Evolutionary conservation across 345 rosid species (phyloP), one percentile per base, ranked within the genome.

Genomic region (Syzygium aromaticum): DNA sequence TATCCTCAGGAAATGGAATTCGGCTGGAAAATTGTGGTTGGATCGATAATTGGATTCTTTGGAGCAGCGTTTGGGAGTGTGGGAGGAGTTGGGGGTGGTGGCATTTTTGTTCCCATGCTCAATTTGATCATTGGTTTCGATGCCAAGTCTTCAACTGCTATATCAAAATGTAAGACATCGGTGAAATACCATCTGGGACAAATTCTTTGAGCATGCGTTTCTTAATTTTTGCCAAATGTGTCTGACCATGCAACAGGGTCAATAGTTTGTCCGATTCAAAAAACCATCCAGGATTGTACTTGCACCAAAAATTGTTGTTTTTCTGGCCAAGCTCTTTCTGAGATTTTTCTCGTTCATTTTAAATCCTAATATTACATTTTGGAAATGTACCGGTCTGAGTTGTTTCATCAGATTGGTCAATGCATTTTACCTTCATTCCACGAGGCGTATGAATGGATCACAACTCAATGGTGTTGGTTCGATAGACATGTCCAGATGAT

Each of bases 61-160:
- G 99, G 97, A 59, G 99, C 99, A 54, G 97, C 98, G 7, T 96
- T 93, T 90, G 97, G 99, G 83, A 95, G 99, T 63, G 99, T 94
- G 23, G 98, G 98, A 33, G 98, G 98, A 84, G 97, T 94, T 61
- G 98, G 98, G 84, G 98, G 98, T 5, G 98, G 96, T 86, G 98
- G 99, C n/a, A 95, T 88, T 56, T 88, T 88, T 40, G 87, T 88
- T 59, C 89, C 98, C 27, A 95, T 95, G 99, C 96, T 96, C 88
- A 93, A 84, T 88, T 89, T 96, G 84, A 93, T 96, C 87, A 90
- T 96, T 88, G 97, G 98, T 52, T 96, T 95, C 88, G 99, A 95
- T 90, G 90, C 98, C 33, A 96, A 96, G 90, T 95, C 97, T 12
- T 86, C 97, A 15, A 93, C 99, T 17, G 97, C 97, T 5, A 88